These are phyloP conservation scores for Nicotiana rustica DNA, from an alignment of 305 asterid species.

Conservation along the genomic window DNA sequence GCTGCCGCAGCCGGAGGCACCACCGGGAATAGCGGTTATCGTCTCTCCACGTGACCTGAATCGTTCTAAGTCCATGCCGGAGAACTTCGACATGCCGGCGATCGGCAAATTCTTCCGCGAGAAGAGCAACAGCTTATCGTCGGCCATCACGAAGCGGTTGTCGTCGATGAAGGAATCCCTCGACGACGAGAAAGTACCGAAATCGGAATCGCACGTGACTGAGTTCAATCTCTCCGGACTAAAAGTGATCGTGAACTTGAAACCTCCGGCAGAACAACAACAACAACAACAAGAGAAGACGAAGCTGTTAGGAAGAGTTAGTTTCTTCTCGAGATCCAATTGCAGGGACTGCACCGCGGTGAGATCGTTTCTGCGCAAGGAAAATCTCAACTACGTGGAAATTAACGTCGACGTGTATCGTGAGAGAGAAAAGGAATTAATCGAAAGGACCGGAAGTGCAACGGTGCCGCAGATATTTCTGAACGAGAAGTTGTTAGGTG, in stretches of 20 bases:
- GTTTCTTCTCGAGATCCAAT: conserved; percentile 85
- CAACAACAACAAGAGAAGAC: conserved; percentile 33
- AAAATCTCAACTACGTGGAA: conserved; percentile 65
- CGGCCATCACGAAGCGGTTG: conserved; percentile 71
- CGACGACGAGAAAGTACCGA: conserved; percentile 11
- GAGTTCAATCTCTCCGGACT: conserved; percentile 73
- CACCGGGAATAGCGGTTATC: conserved; percentile 52
- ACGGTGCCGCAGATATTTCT: conserved; percentile 85
- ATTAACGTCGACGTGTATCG: conserved; percentile 89
- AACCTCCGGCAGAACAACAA: conserved; percentile 42
- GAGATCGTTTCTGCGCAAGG: conserved; percentile 66
- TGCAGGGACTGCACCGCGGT: conserved; percentile 90
- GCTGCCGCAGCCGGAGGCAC: conserved; percentile 88
- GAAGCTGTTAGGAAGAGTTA: conserved; percentile 66
- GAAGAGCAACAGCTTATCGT: conserved; percentile 75
- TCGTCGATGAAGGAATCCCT: conserved; percentile 54
- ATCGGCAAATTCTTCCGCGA: conserved; percentile 80
- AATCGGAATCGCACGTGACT: conserved; percentile 46
- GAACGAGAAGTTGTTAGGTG: conserved; percentile 86
- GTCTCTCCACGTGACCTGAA: conserved; percentile 35
- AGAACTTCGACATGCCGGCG: conserved; percentile 60
- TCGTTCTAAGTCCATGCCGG: conserved; percentile 64
- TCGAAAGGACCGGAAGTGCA: conserved; percentile 62
- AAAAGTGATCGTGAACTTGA: conserved; percentile 58
- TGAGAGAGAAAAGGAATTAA: conserved; percentile 68